phyloP scores from a whole-genome alignment of 345 rosid species.

The Combretum micranthum region DNA sequence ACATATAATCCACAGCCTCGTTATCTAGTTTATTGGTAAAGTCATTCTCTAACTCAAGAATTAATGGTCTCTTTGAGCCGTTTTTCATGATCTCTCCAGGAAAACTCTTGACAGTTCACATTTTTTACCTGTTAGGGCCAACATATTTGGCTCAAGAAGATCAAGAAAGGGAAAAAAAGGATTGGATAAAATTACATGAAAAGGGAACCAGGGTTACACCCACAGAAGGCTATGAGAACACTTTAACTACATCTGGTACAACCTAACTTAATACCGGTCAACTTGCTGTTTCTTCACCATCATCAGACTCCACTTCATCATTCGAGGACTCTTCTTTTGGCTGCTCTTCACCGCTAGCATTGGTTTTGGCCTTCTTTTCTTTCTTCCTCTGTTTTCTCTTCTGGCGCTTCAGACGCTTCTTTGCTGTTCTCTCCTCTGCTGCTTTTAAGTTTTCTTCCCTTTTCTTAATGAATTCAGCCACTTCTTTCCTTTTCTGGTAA shows the following conservation, averaged over 20 bases:
- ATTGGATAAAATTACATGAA: too few species aligned
- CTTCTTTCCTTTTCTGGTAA: constrained; percentile 65
- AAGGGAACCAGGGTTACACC: too few species aligned
- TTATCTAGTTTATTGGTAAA: too few species aligned
- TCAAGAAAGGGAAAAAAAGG: not conserved
- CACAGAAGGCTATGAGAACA: too few species aligned
- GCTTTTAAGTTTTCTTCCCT: constrained; percentile 81
- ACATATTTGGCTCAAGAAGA: not conserved
- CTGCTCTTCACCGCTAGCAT: constrained; percentile 31
- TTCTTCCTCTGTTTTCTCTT: constrained; percentile 72
- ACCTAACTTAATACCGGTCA: constrained; percentile 3
- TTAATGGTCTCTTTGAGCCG: too few species aligned
- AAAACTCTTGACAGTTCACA: too few species aligned
- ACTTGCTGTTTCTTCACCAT: constrained; percentile 25
- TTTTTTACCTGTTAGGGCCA: too few species aligned
- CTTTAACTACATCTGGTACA: not conserved
- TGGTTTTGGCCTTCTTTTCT: constrained; percentile 51
- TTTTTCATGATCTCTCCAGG: too few species aligned
- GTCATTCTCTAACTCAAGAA: too few species aligned
- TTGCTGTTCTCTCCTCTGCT: constrained; percentile 74
- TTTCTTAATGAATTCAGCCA: constrained; percentile 63
- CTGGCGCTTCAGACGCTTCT: constrained; percentile 80
- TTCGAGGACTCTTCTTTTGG: constrained; percentile 40
- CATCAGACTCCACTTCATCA: constrained; percentile 37
- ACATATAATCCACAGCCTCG: too few species aligned